Conservation (phyloP, 768 basidiomycete species). For the Tylopilus sp. region DNA sequence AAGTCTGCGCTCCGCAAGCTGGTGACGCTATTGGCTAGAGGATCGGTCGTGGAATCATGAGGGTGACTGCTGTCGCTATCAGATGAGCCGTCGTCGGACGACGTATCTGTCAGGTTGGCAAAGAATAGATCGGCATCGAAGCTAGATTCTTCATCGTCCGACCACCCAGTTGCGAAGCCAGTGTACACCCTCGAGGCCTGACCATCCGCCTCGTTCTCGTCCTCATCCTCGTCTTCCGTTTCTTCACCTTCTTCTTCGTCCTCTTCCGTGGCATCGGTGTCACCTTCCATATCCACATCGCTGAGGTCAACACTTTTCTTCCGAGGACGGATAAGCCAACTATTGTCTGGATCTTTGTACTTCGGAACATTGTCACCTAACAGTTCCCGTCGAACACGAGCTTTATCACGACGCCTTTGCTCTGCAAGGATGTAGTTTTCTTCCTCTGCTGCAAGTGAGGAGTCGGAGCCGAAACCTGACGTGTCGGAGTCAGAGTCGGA, state of each 20-base stretch:
- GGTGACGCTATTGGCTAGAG: slow-evolving; percentile 24
- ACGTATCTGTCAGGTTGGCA: slow-evolving; percentile 65
- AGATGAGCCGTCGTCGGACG: slow-evolving; percentile 33
- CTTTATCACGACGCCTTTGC: slow-evolving; percentile 41
- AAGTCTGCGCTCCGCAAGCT: slow-evolving; percentile 42
- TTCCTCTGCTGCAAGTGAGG: slow-evolving; percentile 58
- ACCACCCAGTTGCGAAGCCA: slow-evolving; percentile 74
- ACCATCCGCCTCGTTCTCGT: slow-evolving; percentile 48
- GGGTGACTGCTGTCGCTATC: slow-evolving; percentile 48
- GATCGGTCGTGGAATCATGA: slow-evolving; percentile 31
- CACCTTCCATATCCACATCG: slow-evolving; percentile 63
- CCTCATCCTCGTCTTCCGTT: slow-evolving; percentile 40
- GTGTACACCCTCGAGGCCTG: slow-evolving; percentile 43
- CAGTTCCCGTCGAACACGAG: slow-evolving; percentile 59
- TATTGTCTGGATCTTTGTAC: slow-evolving; percentile 40
- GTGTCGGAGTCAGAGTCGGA: slow-evolving; percentile 35
- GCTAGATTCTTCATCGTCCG: slow-evolving; percentile 70
- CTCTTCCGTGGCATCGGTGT: slow-evolving; percentile 56
- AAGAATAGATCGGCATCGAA: slow-evolving; percentile 87
- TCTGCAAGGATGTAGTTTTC: slow-evolving; percentile 56
- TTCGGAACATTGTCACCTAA: slow-evolving; percentile 51
- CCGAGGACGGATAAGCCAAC: slow-evolving; percentile 69
- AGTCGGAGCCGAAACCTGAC: slow-evolving; percentile 48
- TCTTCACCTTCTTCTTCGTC: slow-evolving; percentile 50
- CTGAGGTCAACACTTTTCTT: slow-evolving; percentile 66